Base-by-base conservation (phyloP, 1,284 basidiomycete genomes). In the Uromyces viciae-fabae region DNA sequence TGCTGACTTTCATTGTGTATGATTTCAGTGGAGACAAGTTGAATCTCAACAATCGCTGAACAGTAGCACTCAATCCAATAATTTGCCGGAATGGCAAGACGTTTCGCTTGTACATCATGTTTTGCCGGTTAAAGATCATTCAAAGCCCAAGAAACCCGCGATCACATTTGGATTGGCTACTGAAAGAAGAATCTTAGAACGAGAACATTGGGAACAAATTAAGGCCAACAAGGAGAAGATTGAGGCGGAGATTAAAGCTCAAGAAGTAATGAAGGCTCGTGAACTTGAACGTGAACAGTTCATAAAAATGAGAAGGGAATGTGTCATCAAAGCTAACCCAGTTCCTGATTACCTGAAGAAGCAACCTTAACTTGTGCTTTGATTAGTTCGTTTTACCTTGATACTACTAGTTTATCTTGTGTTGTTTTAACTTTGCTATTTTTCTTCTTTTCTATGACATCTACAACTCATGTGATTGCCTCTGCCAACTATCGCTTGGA, bases 31-130 rank as follows among this genome's bases (percentile, higher is more conserved):
- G 75, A 40, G 75, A 68, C 60, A 77, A 66, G 75, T 68, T 15
- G 75, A 77, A 54, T 58, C 75, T 46, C 42, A 43, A 52, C 56
- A 77, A 54, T 71, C 68, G 17, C 43, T 71, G 19, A 25, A 49
- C 15, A 46, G 38, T n/a, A 71, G 68, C 17, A 49, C 52, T 33
- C 60, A 66, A 60, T 52, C 60, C 1, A 68, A 46, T 22, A 75
- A 62, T 14, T 38, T 60, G 9, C 42, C 46, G 40, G 58, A 62
- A 71, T 79, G 76, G 76, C 49, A 79, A 42, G 76, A 79, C 31
- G 76, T 79, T 17, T 79, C 76, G 28, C 64, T 79, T 52, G 76
- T 79, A 4, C 76, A 79, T n/a, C 76, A 79, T 49, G 66, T 56
- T n/a, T 71, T 79, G 40, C 76, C 76, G 9, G 76, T 79, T 36